Evolutionary conservation across 345 rosid genomes (phyloP).

Genomic region (Tarenaya hassleriana): DNA sequence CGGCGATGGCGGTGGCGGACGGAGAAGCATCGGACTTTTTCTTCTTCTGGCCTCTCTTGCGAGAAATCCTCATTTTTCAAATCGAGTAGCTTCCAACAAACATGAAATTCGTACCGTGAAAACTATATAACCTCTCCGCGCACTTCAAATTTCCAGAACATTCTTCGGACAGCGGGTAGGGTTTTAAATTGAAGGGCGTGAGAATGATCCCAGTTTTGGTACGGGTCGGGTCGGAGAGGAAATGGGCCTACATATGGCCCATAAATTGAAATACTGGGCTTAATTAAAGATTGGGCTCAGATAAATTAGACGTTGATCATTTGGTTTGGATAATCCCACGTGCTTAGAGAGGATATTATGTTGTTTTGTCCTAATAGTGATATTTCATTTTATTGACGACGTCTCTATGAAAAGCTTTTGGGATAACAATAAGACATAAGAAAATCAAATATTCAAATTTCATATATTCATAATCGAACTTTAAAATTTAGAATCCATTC

Average conservation of each 20-base stretch:
- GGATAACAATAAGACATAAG: no score
- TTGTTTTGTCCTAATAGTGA: no score
- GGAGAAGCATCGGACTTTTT: conserved; percentile 23
- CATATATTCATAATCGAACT: no score
- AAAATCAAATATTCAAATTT: no score
- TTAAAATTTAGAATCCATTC: no score
- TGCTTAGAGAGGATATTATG: no score
- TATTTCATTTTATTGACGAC: no score
- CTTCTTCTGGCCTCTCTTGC: conserved; percentile 25
- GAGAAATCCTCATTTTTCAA: conserved; percentile 20
- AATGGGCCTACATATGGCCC: conserved; percentile 21
- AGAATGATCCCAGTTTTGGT: conserved; percentile 2
- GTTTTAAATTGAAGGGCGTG: conserved; percentile 20
- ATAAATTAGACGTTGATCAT: no score
- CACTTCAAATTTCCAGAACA: background rate
- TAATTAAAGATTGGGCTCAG: no score
- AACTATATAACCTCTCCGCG: background rate
- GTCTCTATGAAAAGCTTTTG: no score
- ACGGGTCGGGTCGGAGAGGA: background rate
- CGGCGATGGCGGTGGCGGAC: conserved; percentile 17
- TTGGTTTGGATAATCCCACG: no score
- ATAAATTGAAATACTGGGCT: no score
- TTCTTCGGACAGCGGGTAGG: conserved; percentile 22
- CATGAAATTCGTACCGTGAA: background rate
- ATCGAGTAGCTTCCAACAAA: background rate